phyloP scores from a whole-genome alignment of 2,329 filamentous ascomycete species.

The Diaporthe australafricana region DNA sequence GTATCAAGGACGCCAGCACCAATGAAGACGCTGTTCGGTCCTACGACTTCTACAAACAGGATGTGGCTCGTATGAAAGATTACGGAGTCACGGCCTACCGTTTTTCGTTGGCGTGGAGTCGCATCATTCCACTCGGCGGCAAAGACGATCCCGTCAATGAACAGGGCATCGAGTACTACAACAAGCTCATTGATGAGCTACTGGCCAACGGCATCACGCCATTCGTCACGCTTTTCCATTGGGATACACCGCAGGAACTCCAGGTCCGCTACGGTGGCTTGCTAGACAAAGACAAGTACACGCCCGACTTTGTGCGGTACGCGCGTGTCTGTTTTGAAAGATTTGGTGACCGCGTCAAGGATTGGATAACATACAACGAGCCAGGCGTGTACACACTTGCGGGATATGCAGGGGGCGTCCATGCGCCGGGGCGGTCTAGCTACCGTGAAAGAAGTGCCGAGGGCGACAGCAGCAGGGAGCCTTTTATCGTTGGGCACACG shows the following conservation, averaged over 20 bases:
- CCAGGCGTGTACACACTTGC: conserved; percentile 49
- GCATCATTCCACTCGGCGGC: conserved; percentile 73
- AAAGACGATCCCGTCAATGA: conserved; percentile 72
- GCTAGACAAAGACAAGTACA: conserved; percentile 71
- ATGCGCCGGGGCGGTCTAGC: conserved; percentile 47
- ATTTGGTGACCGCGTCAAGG: conserved; percentile 67
- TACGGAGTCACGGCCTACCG: conserved; percentile 71
- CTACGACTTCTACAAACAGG: conserved; percentile 58
- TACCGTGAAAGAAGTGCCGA: conserved; percentile 46
- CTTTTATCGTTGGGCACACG: conserved; percentile 54
- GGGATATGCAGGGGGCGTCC: conserved; percentile 50
- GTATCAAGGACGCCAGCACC: conserved; percentile 53
- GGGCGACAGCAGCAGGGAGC: conserved; percentile 49
- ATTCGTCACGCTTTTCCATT: conserved; percentile 73
- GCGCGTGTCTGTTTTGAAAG: conserved; percentile 69
- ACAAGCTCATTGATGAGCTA: conserved; percentile 70
- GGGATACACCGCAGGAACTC: conserved; percentile 71
- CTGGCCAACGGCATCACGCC: conserved; percentile 68
- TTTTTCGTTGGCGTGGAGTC: conserved; percentile 74
- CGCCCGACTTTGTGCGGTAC: conserved; percentile 69
- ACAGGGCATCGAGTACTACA: conserved; percentile 69
- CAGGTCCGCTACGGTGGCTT: conserved; percentile 71
- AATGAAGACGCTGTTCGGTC: conserved; percentile 52
- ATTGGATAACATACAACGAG: conserved; percentile 63
- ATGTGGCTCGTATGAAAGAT: conserved; percentile 69